Evolutionary conservation across 352 stramenopile genomes (phyloP).

Genomic region (Phytophthora pisi): DNA sequence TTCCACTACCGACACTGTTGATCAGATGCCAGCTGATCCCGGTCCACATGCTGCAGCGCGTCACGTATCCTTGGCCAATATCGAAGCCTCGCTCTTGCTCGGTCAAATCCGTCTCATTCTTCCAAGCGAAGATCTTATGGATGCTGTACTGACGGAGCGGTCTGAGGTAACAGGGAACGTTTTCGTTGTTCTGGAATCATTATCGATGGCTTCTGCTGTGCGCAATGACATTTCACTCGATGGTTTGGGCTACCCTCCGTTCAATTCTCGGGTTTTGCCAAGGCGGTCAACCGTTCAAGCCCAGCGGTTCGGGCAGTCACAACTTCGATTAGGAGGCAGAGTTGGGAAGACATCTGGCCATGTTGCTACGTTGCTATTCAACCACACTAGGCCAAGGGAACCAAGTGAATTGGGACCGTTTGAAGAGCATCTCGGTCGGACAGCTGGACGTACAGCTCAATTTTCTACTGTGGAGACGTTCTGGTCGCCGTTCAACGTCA

Average conservation of each 20-base stretch:
- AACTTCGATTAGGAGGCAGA: constrained; percentile 48
- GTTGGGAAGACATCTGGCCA: constrained; percentile 55
- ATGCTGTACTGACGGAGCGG: constrained; percentile 25
- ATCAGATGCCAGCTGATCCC: neutral
- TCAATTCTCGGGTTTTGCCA: constrained; percentile 71
- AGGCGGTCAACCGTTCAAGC: constrained; percentile 51
- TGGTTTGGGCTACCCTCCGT: constrained; percentile 76
- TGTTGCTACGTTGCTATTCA: constrained; percentile 38
- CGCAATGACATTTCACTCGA: constrained; percentile 70
- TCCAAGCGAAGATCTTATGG: constrained; percentile 44
- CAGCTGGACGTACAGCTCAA: constrained; percentile 11
- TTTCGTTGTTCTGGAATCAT: constrained; percentile 58
- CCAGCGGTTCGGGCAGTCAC: constrained; percentile 50
- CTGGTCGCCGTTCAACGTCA: constrained; percentile 57
- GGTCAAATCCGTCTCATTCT: constrained; percentile 63
- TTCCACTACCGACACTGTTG: neutral
- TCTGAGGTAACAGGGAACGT: constrained; percentile 28
- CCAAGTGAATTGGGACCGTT: constrained; percentile 31
- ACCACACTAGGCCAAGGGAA: neutral
- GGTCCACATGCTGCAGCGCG: neutral
- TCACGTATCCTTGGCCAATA: constrained; percentile 19
- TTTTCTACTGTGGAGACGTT: constrained; percentile 42
- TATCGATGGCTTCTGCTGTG: constrained; percentile 44
- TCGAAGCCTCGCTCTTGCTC: constrained; percentile 56
- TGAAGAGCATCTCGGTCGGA: constrained; percentile 36